These are phyloP conservation scores for Annulohypoxylon maeteangense DNA, from an alignment of 495 filamentous ascomycete genomes.

Conservation along the genomic window DNA sequence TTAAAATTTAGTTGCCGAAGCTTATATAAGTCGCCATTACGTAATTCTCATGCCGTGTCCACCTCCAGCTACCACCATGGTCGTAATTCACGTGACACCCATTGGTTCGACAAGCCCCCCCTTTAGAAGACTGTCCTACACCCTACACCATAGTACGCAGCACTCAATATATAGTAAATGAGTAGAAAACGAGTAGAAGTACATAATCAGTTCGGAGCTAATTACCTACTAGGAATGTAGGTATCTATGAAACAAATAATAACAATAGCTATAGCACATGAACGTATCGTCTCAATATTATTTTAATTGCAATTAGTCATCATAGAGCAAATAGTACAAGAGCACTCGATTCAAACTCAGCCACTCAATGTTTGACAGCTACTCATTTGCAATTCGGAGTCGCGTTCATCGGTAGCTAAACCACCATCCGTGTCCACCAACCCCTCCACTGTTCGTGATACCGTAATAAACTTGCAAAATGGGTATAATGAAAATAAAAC, in stretches of 20 bases:
- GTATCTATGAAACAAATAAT: too few species aligned
- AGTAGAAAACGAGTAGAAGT: background rate
- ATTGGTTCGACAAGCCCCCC: background rate
- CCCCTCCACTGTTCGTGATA: slow-evolving; percentile 4
- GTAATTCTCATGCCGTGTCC: background rate
- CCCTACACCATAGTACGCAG: too few species aligned
- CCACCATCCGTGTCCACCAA: background rate
- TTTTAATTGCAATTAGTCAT: background rate
- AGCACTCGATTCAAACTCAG: background rate
- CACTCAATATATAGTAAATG: too few species aligned
- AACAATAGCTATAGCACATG: background rate
- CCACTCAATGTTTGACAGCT: background rate
- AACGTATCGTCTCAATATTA: background rate
- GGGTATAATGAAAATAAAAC: slow-evolving; percentile 39
- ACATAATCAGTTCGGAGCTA: background rate
- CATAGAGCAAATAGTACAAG: background rate
- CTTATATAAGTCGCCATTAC: slow-evolving; percentile 10
- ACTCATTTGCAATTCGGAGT: background rate
- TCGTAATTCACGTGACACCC: background rate
- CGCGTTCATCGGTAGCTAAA: background rate
- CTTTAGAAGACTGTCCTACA: background rate
- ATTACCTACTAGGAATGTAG: background rate
- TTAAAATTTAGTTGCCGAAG: slow-evolving; percentile 7
- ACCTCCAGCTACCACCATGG: background rate
- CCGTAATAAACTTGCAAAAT: slow-evolving; percentile 18